Conservation (phyloP, 208 protist genomes). For the Acanthamoeba culbertsoni region DNA sequence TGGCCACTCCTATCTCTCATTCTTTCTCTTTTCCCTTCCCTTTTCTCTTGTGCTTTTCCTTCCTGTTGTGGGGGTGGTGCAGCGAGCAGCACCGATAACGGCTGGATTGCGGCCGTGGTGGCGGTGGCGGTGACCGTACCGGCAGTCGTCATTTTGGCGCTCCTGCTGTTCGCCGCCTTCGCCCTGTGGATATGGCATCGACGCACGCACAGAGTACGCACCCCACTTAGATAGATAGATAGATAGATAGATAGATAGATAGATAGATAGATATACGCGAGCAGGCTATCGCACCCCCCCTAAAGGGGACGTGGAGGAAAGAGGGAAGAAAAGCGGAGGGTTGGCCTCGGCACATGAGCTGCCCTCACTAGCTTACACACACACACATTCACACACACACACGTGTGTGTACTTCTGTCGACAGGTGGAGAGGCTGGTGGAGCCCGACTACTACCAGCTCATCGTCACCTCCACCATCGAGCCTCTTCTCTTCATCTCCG, state of each 20-base stretch:
- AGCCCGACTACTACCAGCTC: constrained; percentile 17
- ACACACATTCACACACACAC: no score
- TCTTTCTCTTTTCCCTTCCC: not conserved
- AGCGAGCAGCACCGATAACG: not conserved
- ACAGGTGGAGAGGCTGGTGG: not conserved
- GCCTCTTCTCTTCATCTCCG: not conserved
- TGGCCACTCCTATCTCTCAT: not conserved
- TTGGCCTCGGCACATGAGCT: no score
- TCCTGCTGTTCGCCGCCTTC: not conserved
- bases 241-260: no score
- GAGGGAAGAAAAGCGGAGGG: no score
- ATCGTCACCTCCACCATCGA: not conserved
- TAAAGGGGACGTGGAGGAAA: no score
- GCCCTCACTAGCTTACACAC: no score
- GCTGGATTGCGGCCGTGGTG: not conserved
- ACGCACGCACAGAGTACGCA: not conserved
- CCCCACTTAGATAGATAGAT: no score
- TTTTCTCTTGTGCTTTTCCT: not conserved
- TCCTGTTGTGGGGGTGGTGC: not conserved
- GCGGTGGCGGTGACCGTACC: not conserved
- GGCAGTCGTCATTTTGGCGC: not conserved
- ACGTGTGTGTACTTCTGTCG: no score
- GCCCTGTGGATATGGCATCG: not conserved
- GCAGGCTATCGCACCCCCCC: no score
- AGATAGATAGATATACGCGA: no score